Percentiles rank a stretch among this genome's conserved stretches.
These are phyloP conservation scores for Diospyros kaki DNA, from an alignment of 148 eudicot genomes.

Conservation along the genomic window DNA sequence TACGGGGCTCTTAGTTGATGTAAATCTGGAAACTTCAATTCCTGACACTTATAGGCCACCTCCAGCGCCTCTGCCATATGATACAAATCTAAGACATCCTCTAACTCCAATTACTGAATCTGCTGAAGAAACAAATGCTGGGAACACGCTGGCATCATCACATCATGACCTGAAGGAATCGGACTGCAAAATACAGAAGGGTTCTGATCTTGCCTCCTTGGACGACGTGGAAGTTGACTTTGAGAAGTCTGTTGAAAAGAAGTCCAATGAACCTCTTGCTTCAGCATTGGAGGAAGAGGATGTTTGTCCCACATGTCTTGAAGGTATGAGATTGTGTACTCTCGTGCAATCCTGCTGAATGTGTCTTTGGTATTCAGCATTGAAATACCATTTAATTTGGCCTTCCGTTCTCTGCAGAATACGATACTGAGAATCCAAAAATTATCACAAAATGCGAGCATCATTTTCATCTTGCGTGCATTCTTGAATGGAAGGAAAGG, in stretches of 20 bases:
- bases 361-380: neutral
- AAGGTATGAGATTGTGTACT: constrained; percentile 39
- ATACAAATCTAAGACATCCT: constrained; percentile 41
- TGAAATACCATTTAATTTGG: neutral
- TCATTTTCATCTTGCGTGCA: constrained; percentile 91
- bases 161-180: constrained; percentile 34
- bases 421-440: constrained; percentile 84
- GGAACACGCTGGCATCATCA: constrained; percentile 23
- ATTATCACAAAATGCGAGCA: constrained; percentile 82
- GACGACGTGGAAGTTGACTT: constrained; percentile 47
- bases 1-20: constrained; percentile 65
- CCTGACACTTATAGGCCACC: constrained; percentile 76
- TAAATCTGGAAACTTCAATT: constrained; percentile 71
- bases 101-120: constrained; percentile 35
- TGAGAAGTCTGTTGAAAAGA: constrained; percentile 60
- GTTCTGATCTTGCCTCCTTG: constrained; percentile 43
- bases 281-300: constrained; percentile 45
- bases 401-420: constrained; percentile 46
- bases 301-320: constrained; percentile 86
- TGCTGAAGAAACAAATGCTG: constrained; percentile 25
- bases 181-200: constrained; percentile 32
- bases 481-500: constrained; percentile 95
- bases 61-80: constrained; percentile 72
- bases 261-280: constrained; percentile 39
- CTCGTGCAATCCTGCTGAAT: neutral